Evolutionary conservation across 495 filamentous ascomycete species (phyloP), one percentile per base, ranked within the genome.

Genomic region (Copromyces sp.): DNA sequence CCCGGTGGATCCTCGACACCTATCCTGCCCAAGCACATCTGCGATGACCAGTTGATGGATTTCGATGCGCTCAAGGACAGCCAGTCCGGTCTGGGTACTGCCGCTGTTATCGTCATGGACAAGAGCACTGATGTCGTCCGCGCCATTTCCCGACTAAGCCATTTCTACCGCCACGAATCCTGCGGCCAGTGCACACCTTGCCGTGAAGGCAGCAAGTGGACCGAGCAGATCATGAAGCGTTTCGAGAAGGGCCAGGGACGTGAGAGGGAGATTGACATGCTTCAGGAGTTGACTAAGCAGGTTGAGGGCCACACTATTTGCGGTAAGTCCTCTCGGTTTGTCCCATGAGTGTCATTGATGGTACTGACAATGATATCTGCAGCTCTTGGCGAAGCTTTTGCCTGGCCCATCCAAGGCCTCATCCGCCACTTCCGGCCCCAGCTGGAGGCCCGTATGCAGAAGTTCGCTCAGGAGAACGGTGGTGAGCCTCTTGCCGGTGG

Each of bases 231-330:
- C 81, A 99, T 99, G 95, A 85, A 91, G 81, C 90, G 95, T 69
- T 94, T 99, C 77, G 93, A 97, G 87, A 92, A 90, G 81, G 95
- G 95, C 71, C 88, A 92, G 79, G 95, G 91, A 70, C 89, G 93
- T 69, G 90, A 90, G 80, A 85, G 95, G 47, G 95, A 99, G 84
- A 99, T 99, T 81, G 95, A 99, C 82, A 99, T 99, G 95, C 88
- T 99, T 73, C 95, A 98, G 85, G 95, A 99, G 86, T 84, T 99
- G 73, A 99, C 95, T 70, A 98, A 98, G 87, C 96, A 98, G 84
- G 95, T 99, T 69, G 95, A 99, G 85, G 95, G 95, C 17, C 95
- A 98, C 85, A 97, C 95, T 16, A 99, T 99, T 74, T 99, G 95
- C 83, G 95, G 89, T 90, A 85, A 78, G 87, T 82, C 72, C 76